A percentile compares a stretch with the other conserved stretches of the same genome.
phyloP scores from a whole-genome alignment of 169 alveolate species.

The Plasmodium vivax region DNA sequence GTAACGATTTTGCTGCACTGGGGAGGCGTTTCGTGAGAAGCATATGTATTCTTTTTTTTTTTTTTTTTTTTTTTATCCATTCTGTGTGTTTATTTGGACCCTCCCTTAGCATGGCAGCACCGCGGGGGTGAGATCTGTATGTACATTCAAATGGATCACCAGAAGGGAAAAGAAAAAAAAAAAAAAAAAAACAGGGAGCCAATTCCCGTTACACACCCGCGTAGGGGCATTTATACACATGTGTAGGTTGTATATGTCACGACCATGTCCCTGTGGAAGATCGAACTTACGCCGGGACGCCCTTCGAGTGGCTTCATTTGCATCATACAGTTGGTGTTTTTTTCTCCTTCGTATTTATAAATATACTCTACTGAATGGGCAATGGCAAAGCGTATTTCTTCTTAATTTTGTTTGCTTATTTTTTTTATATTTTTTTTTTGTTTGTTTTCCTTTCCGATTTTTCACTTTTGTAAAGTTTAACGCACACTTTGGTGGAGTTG shows the following conservation, averaged over 20 bases:
- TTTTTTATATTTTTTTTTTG: background rate
- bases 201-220: background rate
- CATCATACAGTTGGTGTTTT: background rate
- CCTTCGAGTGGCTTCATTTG: background rate
- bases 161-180: background rate
- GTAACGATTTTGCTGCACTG: background rate
- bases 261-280: background rate
- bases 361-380: background rate
- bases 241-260: background rate
- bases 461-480: background rate
- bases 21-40: background rate
- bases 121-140: background rate
- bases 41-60: background rate
- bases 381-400: background rate
- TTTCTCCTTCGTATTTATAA: background rate
- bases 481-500: background rate
- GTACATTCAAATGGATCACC: background rate
- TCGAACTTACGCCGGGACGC: background rate
- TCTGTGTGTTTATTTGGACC: background rate
- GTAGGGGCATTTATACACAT: background rate
- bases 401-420: background rate
- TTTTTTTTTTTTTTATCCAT: background rate
- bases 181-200: background rate
- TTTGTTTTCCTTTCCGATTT: background rate
- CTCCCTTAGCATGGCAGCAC: background rate